Conservation (phyloP, 495 filamentous ascomycete species). For the Hypoxylon cercidicola region DNA sequence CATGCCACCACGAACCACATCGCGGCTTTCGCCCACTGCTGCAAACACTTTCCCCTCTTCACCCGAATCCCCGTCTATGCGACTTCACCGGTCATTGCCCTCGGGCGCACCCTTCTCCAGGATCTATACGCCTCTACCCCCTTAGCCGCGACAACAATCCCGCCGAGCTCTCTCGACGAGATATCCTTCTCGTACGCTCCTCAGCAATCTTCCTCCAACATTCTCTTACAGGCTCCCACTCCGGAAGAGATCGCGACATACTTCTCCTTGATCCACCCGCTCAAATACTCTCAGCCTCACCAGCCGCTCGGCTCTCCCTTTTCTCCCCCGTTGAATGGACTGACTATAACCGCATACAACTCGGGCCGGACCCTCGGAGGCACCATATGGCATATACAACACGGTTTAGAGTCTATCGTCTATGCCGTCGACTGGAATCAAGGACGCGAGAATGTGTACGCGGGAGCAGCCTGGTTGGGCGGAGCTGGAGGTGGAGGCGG, state of each 20-base stretch:
- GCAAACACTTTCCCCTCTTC: slow-evolving; percentile 93
- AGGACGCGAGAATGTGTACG: slow-evolving; percentile 88
- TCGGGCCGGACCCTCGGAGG: slow-evolving; percentile 95
- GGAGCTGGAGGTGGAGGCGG: slow-evolving; percentile 79
- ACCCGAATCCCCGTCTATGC: slow-evolving; percentile 95
- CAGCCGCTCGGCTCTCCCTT: slow-evolving; percentile 86
- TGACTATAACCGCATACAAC: slow-evolving; percentile 96
- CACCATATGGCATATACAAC: slow-evolving; percentile 98
- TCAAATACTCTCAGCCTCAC: slow-evolving; percentile 97
- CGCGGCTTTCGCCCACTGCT: slow-evolving; percentile 95
- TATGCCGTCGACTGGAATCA: slow-evolving; percentile 99
- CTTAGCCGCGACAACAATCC: slow-evolving; percentile 81
- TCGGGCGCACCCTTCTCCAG: slow-evolving; percentile 89
- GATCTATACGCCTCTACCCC: slow-evolving; percentile 94
- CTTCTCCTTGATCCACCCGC: slow-evolving; percentile 89
- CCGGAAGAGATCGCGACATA: slow-evolving; percentile 89
- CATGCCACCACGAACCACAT: slow-evolving; percentile 92
- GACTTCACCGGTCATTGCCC: slow-evolving; percentile 89
- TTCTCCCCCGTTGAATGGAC: slow-evolving; percentile 87
- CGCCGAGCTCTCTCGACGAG: slow-evolving; percentile 74
- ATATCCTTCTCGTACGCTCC: slow-evolving; percentile 68
- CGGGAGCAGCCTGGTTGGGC: slow-evolving; percentile 92
- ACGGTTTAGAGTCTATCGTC: slow-evolving; percentile 95
- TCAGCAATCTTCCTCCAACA: slow-evolving; percentile 62
- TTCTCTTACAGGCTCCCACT: slow-evolving; percentile 83